Evolutionary conservation across 2,329 filamentous ascomycete species (phyloP), one percentile per base, ranked within the genome.

Genomic region (Xylaria sp.): DNA sequence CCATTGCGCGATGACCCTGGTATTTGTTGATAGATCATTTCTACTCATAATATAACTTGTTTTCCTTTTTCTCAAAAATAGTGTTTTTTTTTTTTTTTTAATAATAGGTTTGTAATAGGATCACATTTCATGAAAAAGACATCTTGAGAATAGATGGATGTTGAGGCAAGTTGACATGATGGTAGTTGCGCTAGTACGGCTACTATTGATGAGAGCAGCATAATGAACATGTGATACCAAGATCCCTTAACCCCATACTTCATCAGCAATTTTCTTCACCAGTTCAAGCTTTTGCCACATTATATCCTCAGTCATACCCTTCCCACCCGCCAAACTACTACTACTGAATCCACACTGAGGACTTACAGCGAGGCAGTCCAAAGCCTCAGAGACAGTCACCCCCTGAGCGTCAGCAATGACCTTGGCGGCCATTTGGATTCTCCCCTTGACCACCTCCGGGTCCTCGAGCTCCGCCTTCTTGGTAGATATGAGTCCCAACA

Each of bases 351-450:
- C 86, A 71, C 86, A 88, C 77, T 89, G 87, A 0, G 87, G 87
- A 72, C 85, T 87, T 10, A 89, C 82, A 40, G 85, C 85, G 60
- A 90, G 80, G 72, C 85, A 85, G 27, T 75, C 76, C 71, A 91
- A 76, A 0, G 88, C 88, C 71, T 89, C 83, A 68, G 88, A 81
- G 18, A 82, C 77, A 5, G 81, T 83, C 71, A 88, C 80, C 5
- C 83, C 83, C 65, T 84, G 87, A 0, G 87, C 88, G 71, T 86
- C 81, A 0, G 88, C 87, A 62, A 90, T 85, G 75, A 87, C 86
- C 44, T 84, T 83, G 1, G 88, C 88, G 1, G 84, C 84, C 23
- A 82, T 77, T 27, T 78, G 74, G 3, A 86, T 81, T 5, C 81
- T 79, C 67, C 76, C 78, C 72, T 82, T 82, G 75, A 86, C 79